These are phyloP conservation scores for Colletotrichum sp. DNA, from an alignment of 2,329 filamentous ascomycete species.

Conservation along the genomic window DNA sequence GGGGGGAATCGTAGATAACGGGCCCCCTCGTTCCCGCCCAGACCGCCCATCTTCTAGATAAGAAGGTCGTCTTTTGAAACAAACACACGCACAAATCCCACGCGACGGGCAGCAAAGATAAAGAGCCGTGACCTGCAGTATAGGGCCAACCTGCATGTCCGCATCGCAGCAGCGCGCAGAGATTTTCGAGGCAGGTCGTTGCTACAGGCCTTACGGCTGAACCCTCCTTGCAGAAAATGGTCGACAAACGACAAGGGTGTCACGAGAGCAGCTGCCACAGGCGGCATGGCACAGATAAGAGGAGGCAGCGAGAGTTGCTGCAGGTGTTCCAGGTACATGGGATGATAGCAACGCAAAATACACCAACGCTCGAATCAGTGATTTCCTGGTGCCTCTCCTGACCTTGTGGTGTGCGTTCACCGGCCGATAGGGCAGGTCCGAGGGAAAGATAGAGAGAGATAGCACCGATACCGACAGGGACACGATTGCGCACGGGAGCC, in stretches of 20 bases:
- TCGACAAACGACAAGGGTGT: background rate
- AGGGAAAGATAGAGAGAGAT: conserved; percentile 13
- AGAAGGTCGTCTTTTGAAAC: conserved; percentile 4
- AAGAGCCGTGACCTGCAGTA: background rate
- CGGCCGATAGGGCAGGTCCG: conserved; percentile 17
- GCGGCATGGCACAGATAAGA: background rate
- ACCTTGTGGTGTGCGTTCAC: background rate
- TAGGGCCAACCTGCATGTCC: background rate
- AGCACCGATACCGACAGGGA: conserved; percentile 17
- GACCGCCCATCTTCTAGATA: conserved; percentile 8
- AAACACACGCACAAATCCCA: background rate
- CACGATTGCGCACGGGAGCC: conserved; percentile 17
- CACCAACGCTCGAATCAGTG: background rate
- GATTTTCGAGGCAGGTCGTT: background rate
- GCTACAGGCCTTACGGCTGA: background rate
- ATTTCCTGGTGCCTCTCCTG: background rate
- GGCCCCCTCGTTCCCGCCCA: background rate
- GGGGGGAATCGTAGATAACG: background rate
- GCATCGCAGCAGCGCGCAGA: background rate
- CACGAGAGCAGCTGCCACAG: background rate
- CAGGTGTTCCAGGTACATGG: background rate
- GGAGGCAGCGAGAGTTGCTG: background rate
- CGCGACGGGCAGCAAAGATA: background rate
- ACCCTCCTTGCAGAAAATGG: background rate
- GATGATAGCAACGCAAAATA: background rate